These are phyloP conservation scores for Penicillium sp. DNA, from an alignment of 2,329 filamentous ascomycete species.

Conservation along the genomic window DNA sequence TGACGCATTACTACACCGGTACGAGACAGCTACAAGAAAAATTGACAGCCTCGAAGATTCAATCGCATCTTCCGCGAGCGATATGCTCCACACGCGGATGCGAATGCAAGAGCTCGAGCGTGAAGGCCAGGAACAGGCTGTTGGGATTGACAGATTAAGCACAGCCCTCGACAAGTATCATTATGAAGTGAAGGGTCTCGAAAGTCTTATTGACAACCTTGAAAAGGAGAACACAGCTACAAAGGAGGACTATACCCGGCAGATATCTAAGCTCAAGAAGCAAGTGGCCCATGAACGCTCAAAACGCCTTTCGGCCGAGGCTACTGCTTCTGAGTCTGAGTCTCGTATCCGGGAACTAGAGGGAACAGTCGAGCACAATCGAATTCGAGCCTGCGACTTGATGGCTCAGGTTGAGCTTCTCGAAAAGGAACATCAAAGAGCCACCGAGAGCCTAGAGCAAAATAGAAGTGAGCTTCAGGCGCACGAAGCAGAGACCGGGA, in stretches of 20 bases:
- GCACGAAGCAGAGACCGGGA: constrained; percentile 36
- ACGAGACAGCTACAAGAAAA: constrained; percentile 37
- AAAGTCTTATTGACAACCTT: constrained; percentile 40
- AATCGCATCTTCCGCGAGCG: constrained; percentile 41
- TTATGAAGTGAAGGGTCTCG: constrained; percentile 41
- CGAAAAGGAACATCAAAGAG: constrained; percentile 27
- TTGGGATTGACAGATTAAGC: constrained; percentile 42
- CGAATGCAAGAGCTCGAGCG: constrained; percentile 41
- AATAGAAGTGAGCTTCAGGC: constrained; percentile 19
- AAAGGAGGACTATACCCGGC: constrained; percentile 26
- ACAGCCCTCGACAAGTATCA: constrained; percentile 44
- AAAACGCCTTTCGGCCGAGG: constrained; percentile 34
- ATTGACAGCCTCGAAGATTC: constrained; percentile 38
- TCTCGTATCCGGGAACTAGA: constrained; percentile 37
- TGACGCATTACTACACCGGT: constrained; percentile 37
- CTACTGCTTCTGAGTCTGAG: constrained; percentile 32
- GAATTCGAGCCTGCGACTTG: constrained; percentile 33
- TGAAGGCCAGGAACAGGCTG: constrained; percentile 38
- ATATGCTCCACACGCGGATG: constrained; percentile 46
- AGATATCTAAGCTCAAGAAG: constrained; percentile 33
- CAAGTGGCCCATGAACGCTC: constrained; percentile 33
- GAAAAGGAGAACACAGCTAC: constrained; percentile 37
- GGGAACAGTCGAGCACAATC: constrained; percentile 33
- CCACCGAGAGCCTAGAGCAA: constrained; percentile 23
- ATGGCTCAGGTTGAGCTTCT: constrained; percentile 34